phyloP scores from a whole-genome alignment of 345 rosid species.

The Euphorbia pulcherrima region DNA sequence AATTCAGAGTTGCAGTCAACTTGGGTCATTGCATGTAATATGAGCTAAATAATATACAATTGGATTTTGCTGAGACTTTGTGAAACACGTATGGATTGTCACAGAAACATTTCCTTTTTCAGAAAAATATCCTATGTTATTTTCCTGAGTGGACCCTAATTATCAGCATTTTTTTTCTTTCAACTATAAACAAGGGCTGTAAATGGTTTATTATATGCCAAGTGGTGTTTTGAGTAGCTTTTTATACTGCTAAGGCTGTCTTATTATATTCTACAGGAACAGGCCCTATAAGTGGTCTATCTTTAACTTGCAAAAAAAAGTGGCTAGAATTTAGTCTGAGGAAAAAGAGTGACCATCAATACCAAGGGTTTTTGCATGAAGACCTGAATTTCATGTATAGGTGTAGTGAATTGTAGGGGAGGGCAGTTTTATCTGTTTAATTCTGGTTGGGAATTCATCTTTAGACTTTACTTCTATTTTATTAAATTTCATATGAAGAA shows the following conservation, averaged over 20 bases:
- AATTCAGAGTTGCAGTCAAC: background rate
- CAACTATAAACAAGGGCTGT: background rate
- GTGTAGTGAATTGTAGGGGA: background rate
- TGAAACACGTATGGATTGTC: constrained; percentile 1
- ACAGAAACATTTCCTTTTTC: background rate
- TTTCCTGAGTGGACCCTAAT: background rate
- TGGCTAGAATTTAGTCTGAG: background rate
- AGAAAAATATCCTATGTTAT: background rate
- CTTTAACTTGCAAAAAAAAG: background rate
- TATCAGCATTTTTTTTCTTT: too few species aligned
- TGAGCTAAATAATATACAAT: background rate
- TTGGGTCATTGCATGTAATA: background rate
- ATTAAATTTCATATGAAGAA: too few species aligned
- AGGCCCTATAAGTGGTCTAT: background rate
- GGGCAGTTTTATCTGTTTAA: background rate
- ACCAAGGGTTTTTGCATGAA: background rate
- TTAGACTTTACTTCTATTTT: too few species aligned
- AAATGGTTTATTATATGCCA: background rate
- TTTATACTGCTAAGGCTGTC: background rate
- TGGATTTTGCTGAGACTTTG: background rate
- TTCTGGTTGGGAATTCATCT: too few species aligned
- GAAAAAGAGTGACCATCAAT: background rate
- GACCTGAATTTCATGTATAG: background rate
- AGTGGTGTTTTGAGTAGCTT: background rate
- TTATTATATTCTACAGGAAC: background rate